Evolutionary conservation across 129 eudicot genomes (phyloP), one percentile per base, ranked within the genome.

Genomic region (Artemisia annua): DNA sequence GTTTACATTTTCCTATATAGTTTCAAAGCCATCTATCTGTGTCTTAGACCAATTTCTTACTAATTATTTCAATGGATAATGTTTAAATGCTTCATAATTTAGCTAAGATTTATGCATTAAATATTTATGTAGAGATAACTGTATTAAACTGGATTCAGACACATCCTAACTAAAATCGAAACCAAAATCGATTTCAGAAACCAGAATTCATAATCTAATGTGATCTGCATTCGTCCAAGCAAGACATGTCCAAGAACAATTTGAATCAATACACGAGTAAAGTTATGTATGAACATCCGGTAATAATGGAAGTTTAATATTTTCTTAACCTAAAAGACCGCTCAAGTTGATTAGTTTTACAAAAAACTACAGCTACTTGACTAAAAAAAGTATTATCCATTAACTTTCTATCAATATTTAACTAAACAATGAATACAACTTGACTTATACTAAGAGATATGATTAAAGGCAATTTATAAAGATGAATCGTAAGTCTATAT

Each of bases 41-140:
- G 48, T 22, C 22, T 39, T 48, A 19, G 44, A 70, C 35, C 48
- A 56, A 35, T 70, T 70, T 49, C 17, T 56, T 39, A 56, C 66
- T 18, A 67, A 26, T 9, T 67, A 55, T 56, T 70, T 39, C 14
- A 53, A 11, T 54, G 43, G n/a, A 16, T 35, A 35, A 35, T 35
- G 55, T 35, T 35, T 35, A 35, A 35, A 35, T 35, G 6, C 44
- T 35, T 35, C 5, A 32, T 32, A 4, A 32, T 32, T 7, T 4
- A 32, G 7, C 43, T 32, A 32, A 32, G 43, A 32, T 32, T 32
- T 4, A 35, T 35, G 8, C 6, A 6, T 35, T 35, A 35, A 35
- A 35, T 9, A 35, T 35, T 35, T 35, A 35, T 6, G 44, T 35
- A 35, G 44, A 1, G 1, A 35, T 5, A 35, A 35, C 44, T 35